Conservation (phyloP, 1,284 basidiomycete genomes). For the Golubevia pallescens region DNA sequence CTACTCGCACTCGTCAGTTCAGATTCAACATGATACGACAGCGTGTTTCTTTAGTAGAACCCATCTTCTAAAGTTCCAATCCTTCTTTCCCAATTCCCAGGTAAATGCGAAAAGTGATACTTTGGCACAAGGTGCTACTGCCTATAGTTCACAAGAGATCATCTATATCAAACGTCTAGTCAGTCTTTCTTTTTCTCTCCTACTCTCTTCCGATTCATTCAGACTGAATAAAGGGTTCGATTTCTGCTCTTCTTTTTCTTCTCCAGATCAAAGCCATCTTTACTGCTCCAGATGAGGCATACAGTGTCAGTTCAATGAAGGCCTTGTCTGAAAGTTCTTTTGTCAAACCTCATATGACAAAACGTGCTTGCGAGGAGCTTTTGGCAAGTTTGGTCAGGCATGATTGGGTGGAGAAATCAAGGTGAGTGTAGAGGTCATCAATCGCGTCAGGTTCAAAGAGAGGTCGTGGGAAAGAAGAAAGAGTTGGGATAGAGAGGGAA, state of each 20-base stretch:
- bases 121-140: constrained; percentile 41
- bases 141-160: constrained; percentile 40
- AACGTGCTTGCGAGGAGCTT: constrained; percentile 76
- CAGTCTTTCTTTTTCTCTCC: neutral
- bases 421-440: constrained; percentile 72
- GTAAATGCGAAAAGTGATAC: constrained; percentile 40
- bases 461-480: no score
- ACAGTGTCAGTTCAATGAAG: constrained; percentile 76
- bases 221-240: no score
- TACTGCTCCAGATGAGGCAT: constrained; percentile 76
- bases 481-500: no score
- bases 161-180: constrained; percentile 39
- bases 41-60: neutral
- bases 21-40: neutral
- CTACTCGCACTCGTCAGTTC: constrained; percentile 29
- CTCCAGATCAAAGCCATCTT: constrained; percentile 83
- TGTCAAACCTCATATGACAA: constrained; percentile 72
- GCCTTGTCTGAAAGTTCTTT: constrained; percentile 75
- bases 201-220: no score
- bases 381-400: constrained; percentile 79
- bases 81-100: no score
- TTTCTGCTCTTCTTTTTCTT: no score
- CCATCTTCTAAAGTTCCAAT: no score
- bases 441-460: no score
- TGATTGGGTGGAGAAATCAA: constrained; percentile 79